Evolutionary conservation across 2,329 filamentous ascomycete species (phyloP).

Genomic region (Colletotrichum musae): DNA sequence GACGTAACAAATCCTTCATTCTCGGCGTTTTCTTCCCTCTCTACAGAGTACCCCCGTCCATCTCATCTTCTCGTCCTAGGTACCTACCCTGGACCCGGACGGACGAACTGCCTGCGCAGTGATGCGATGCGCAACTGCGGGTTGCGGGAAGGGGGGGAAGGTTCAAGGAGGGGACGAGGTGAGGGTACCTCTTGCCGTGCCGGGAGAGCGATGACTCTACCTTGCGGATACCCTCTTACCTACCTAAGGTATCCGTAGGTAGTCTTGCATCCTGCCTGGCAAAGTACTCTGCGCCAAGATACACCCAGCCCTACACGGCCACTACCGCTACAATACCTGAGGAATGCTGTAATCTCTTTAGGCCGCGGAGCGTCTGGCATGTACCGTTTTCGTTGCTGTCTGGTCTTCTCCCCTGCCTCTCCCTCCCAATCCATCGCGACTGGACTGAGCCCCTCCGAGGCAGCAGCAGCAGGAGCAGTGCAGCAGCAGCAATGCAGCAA

Average conservation of each 20-base stretch:
- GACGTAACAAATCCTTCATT: slow-evolving; percentile 7
- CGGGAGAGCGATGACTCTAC: not conserved
- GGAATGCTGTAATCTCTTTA: slow-evolving; percentile 38
- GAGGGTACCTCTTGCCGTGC: not conserved
- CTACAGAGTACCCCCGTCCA: too few species aligned
- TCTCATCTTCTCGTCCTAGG: too few species aligned
- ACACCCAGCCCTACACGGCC: slow-evolving; percentile 33
- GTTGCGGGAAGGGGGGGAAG: not conserved
- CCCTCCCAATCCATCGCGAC: slow-evolving; percentile 34
- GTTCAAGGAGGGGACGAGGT: not conserved
- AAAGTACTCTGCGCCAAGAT: slow-evolving; percentile 13
- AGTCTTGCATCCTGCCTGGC: slow-evolving; percentile 5
- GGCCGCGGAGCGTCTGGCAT: slow-evolving; percentile 23
- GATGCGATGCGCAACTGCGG: slow-evolving; percentile 3
- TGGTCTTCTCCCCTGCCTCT: slow-evolving; percentile 24
- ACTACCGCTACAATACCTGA: slow-evolving; percentile 34
- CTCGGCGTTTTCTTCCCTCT: slow-evolving; percentile 9
- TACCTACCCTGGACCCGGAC: too few species aligned
- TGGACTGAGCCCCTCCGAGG: slow-evolving; percentile 34
- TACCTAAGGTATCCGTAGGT: too few species aligned
- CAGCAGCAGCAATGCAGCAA: slow-evolving; percentile 28
- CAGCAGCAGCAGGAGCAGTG: slow-evolving; percentile 31
- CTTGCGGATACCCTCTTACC: not conserved
- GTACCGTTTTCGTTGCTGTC: slow-evolving; percentile 33
- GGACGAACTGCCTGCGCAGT: not conserved